phyloP scores from a whole-genome alignment of 2,329 filamentous ascomycete genomes.

The Fonsecaea pedrosoi region DNA sequence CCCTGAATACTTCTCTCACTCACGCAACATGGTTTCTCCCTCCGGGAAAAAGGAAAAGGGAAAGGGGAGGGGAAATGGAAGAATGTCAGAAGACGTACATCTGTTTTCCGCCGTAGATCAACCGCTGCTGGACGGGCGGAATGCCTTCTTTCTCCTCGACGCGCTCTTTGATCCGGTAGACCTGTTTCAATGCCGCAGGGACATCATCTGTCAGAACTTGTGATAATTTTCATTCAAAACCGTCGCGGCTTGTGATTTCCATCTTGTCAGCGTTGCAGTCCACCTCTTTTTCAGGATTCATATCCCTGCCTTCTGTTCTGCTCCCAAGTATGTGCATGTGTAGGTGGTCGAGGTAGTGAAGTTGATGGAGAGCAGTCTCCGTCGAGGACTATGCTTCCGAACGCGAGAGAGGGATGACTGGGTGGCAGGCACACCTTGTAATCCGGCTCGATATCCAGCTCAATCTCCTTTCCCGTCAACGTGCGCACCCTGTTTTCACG shows the following conservation, averaged over 20 bases:
- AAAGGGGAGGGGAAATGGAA: neutral
- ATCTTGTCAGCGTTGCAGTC: neutral
- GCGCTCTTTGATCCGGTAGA: conserved; percentile 96
- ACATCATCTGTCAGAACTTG: neutral
- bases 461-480: conserved; percentile 97
- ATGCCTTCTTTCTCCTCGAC: conserved; percentile 99
- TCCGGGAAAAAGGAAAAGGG: neutral
- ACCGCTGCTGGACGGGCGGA: conserved; percentile 90
- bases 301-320: neutral
- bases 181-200: conserved; percentile 58
- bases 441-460: conserved; percentile 92
- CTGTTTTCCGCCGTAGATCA: conserved; percentile 97
- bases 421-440: conserved; percentile 72
- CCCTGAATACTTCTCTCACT: neutral
- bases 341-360: neutral
- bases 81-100: conserved; percentile 68
- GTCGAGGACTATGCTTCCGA: too few species aligned
- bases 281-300: neutral
- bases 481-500: conserved; percentile 78
- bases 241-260: neutral
- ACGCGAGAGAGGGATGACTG: too few species aligned
- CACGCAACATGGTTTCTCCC: neutral
- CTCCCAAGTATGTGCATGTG: neutral
- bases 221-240: neutral
- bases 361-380: neutral